A percentile compares a stretch with the other conserved stretches of the same genome.
Evolutionary conservation across 345 rosid species (phyloP).

Genomic region (Kernera saxatilis): DNA sequence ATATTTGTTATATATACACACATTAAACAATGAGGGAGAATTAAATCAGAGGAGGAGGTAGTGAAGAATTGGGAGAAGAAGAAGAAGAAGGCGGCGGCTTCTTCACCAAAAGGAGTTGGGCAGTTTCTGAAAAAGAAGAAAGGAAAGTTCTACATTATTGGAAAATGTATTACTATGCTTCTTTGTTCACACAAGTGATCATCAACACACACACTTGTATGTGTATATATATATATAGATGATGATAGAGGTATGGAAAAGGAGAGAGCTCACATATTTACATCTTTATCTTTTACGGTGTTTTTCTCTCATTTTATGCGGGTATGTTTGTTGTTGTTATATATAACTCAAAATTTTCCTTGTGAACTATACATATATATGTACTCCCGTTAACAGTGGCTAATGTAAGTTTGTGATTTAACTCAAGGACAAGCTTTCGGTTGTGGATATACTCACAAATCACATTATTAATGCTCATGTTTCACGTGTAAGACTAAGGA

Average conservation of each 20-base stretch:
- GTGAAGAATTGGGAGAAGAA: conserved; percentile 15
- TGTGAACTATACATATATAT: neutral
- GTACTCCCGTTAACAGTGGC: no score
- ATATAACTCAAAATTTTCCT: neutral
- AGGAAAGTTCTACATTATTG: conserved; percentile 32
- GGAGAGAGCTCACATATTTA: neutral
- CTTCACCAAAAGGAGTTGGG: conserved; percentile 24
- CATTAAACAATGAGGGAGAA: neutral
- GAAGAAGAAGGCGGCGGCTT: conserved; percentile 12
- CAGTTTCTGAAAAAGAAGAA: conserved; percentile 16
- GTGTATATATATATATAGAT: neutral
- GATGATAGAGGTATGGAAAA: neutral
- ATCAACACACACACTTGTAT: neutral
- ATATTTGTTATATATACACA: neutral
- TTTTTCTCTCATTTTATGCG: neutral
- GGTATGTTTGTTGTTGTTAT: neutral
- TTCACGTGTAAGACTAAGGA: no score
- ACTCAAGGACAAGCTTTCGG: no score
- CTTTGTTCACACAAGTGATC: conserved; percentile 29
- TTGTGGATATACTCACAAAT: no score
- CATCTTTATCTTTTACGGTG: neutral
- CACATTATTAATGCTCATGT: no score
- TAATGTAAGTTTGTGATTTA: no score
- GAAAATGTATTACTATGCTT: conserved; percentile 34
- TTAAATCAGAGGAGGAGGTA: conserved; percentile 13